These are phyloP conservation scores for Fulvia fulva DNA, from an alignment of 2,329 filamentous ascomycete genomes.

Conservation along the genomic window DNA sequence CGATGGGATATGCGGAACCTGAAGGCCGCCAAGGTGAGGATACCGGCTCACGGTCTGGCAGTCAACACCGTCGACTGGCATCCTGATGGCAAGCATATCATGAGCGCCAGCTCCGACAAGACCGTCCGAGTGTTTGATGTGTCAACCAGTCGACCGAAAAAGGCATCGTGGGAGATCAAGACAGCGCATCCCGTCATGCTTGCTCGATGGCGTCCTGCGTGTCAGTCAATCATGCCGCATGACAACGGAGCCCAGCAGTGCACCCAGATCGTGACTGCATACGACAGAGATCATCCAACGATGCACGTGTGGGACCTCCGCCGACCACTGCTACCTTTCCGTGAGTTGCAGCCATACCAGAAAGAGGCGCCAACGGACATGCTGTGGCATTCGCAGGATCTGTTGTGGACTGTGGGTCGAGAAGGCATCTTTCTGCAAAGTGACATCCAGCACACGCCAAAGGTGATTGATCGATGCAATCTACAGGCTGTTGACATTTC, in stretches of 20 bases:
- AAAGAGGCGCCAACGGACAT: constrained; percentile 55
- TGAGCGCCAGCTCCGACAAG: constrained; percentile 60
- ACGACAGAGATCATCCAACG: constrained; percentile 57
- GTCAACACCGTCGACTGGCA: constrained; percentile 65
- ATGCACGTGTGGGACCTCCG: constrained; percentile 64
- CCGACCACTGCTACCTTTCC: constrained; percentile 58
- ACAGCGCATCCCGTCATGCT: constrained; percentile 60
- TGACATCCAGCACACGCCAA: constrained; percentile 57
- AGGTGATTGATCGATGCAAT: constrained; percentile 55
- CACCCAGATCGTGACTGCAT: constrained; percentile 59
- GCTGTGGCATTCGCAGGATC: constrained; percentile 61
- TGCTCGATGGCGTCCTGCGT: constrained; percentile 60
- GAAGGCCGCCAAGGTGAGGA: constrained; percentile 55
- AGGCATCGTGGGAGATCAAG: constrained; percentile 55
- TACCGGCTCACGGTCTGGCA: constrained; percentile 54
- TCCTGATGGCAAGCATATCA: constrained; percentile 61
- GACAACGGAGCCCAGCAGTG: constrained; percentile 55
- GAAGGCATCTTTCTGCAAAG: constrained; percentile 60
- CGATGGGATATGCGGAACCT: constrained; percentile 60
- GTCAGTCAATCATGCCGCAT: constrained; percentile 50
- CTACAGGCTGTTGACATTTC: constrained; percentile 56
- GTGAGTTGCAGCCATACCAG: constrained; percentile 54
- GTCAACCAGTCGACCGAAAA: constrained; percentile 54
- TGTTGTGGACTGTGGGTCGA: constrained; percentile 61
- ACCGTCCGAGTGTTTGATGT: constrained; percentile 64